Conservation (phyloP, 2,329 filamentous ascomycete species). For the Paracorniculantispora psalliotae region DNA sequence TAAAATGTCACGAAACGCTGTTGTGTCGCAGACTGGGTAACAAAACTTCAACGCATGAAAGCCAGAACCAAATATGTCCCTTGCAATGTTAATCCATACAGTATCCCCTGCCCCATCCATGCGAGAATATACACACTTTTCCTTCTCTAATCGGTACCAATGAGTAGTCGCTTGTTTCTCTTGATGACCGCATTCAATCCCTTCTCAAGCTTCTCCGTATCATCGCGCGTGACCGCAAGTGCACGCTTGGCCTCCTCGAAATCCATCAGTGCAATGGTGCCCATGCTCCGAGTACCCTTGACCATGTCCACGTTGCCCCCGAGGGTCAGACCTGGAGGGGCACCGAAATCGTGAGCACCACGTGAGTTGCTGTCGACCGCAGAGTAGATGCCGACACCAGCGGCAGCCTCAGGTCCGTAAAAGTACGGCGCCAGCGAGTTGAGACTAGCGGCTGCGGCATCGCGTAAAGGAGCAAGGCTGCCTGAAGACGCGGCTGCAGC, state of each 20-base stretch:
- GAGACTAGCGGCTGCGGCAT: conserved; percentile 45
- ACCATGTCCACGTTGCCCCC: conserved; percentile 26
- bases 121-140: background rate
- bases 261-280: conserved; percentile 52
- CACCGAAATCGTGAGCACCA: conserved; percentile 30
- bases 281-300: conserved; percentile 27
- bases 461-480: conserved; percentile 31
- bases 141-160: conserved; percentile 26
- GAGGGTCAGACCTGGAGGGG: conserved; percentile 16
- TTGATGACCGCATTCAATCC: conserved; percentile 54
- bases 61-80: background rate
- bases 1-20: background rate
- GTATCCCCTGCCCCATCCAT: background rate
- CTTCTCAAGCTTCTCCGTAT: conserved; percentile 60
- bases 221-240: conserved; percentile 47
- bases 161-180: conserved; percentile 52
- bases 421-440: conserved; percentile 54
- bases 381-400: conserved; percentile 41
- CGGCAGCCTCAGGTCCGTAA: conserved; percentile 42
- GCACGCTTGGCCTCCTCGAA: conserved; percentile 60
- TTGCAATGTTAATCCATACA: background rate
- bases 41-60: background rate
- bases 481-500: conserved; percentile 27
- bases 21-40: background rate
- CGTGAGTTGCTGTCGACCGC: conserved; percentile 28